phyloP scores from a whole-genome alignment of 2,329 filamentous ascomycete species.

The Dryadomyces quercivorus region DNA sequence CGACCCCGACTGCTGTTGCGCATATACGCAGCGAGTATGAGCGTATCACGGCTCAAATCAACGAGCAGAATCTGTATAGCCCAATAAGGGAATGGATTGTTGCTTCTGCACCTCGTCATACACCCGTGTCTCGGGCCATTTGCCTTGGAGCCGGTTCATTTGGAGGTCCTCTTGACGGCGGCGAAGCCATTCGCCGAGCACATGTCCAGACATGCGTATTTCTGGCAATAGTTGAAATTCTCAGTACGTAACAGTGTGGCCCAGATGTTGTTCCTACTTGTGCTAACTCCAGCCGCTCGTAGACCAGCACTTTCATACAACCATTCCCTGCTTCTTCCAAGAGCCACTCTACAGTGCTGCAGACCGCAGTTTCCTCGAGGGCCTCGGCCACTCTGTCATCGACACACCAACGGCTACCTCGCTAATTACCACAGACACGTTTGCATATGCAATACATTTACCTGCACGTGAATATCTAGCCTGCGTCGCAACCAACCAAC shows the following conservation, averaged over 20 bases:
- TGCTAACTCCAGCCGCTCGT: not conserved
- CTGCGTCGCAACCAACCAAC: conserved; percentile 32
- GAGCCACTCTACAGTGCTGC: conserved; percentile 38
- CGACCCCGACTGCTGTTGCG: not conserved
- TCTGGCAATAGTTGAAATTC: conserved; percentile 28
- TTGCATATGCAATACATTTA: conserved; percentile 53
- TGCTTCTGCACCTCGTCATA: conserved; percentile 11
- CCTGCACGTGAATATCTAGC: conserved; percentile 40
- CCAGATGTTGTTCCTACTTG: not conserved
- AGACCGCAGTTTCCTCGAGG: conserved; percentile 39
- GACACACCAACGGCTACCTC: conserved; percentile 40
- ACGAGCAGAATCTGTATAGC: conserved; percentile 16
- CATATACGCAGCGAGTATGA: conserved; percentile 16
- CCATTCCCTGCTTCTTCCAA: conserved; percentile 37
- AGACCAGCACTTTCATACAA: not conserved
- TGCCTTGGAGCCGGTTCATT: conserved; percentile 45
- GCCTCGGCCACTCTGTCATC: conserved; percentile 39
- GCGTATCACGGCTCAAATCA: conserved; percentile 13
- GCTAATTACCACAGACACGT: conserved; percentile 30
- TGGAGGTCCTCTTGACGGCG: conserved; percentile 36
- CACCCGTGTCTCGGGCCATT: conserved; percentile 28
- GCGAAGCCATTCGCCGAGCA: conserved; percentile 30
- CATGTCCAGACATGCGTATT: conserved; percentile 44
- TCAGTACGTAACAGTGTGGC: conserved; percentile 23
- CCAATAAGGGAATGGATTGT: conserved; percentile 23